Percentiles rank a stretch among this genome's conserved stretches.
Evolutionary conservation across 2,329 filamentous ascomycete species (phyloP).

Genomic region (Fusarium scirpi): DNA sequence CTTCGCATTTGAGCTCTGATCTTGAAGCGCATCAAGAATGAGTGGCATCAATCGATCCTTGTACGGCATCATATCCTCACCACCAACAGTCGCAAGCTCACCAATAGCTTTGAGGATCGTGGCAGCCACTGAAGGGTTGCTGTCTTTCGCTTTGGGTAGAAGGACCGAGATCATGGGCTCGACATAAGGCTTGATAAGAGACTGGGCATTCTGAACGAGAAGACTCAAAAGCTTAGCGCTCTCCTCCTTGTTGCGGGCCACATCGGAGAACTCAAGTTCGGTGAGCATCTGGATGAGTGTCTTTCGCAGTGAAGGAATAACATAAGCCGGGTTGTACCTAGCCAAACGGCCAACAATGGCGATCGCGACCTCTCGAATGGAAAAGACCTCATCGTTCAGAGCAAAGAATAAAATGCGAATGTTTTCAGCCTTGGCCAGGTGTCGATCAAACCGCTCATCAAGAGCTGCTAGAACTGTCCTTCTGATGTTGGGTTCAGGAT

Average conservation of each 20-base stretch:
- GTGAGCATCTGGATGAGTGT: slow-evolving; percentile 96
- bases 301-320: slow-evolving; percentile 95
- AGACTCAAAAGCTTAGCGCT: slow-evolving; percentile 93
- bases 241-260: slow-evolving; percentile 93
- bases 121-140: slow-evolving; percentile 87
- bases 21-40: slow-evolving; percentile 92
- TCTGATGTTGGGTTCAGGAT: slow-evolving; percentile 89
- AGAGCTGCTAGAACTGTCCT: slow-evolving; percentile 89
- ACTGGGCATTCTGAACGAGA: slow-evolving; percentile 91
- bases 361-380: slow-evolving; percentile 93
- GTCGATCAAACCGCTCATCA: slow-evolving; percentile 93
- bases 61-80: slow-evolving; percentile 92
- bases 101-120: slow-evolving; percentile 96
- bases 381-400: slow-evolving; percentile 93
- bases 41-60: slow-evolving; percentile 94
- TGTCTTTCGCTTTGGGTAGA: slow-evolving; percentile 90
- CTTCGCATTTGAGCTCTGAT: slow-evolving; percentile 90
- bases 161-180: slow-evolving; percentile 95
- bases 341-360: slow-evolving; percentile 95
- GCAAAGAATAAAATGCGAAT: slow-evolving; percentile 95
- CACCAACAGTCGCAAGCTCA: slow-evolving; percentile 92
- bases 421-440: slow-evolving; percentile 97
- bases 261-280: slow-evolving; percentile 95
- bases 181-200: slow-evolving; percentile 94
- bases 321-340: slow-evolving; percentile 92